Evolutionary conservation across 106 monocot genomes (phyloP), one percentile per base, ranked within the genome.

Genomic region (Dioscorea zingiberensis): DNA sequence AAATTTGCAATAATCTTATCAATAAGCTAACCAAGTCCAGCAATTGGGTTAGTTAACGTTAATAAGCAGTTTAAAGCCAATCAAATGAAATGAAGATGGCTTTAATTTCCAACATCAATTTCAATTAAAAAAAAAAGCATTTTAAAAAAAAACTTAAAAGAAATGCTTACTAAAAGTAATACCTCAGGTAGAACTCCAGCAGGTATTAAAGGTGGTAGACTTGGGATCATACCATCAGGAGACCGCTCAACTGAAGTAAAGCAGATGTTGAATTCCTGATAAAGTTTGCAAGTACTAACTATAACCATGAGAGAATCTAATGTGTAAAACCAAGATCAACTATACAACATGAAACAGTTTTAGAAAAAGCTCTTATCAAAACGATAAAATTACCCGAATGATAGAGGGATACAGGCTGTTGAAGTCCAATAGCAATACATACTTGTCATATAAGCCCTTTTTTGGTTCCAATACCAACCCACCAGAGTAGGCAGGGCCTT

Each of bases 331-430:
- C 4, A 38, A 38, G 4, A 38, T 6, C 38, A 38, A 38, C 0
- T 8, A 38, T 38, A 38, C 4, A 38, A 8, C 10, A 38, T 1
- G 3, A 38, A 38, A 38, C 38, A 38, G 38, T 38, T 6, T 6
- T 38, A 38, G 3, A 38, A 6, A 38, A 38, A 6, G 6, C 38
- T 8, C 9, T 38, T 10, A 38, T 38, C 9, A 38, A 38, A 10
- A 46, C 44, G 21, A 10, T 11, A 27, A 21, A 59, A 59, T 9
- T 73, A 95, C 97, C 92, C 88, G 97, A 74, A 97, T 97, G 30
- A 97, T 97, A 54, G 97, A 97, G 74, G 97, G 97, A 44, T 97
- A 97, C 56, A 97, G 86, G 30, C 97, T 97, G 63, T 97, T 97
- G 64, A 97, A 97, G 65, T 97, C 97, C 25, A 97, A 77, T 18